Base-by-base conservation (phyloP, 495 filamentous ascomycete species). In the Xanthoparmelia taractica region DNA sequence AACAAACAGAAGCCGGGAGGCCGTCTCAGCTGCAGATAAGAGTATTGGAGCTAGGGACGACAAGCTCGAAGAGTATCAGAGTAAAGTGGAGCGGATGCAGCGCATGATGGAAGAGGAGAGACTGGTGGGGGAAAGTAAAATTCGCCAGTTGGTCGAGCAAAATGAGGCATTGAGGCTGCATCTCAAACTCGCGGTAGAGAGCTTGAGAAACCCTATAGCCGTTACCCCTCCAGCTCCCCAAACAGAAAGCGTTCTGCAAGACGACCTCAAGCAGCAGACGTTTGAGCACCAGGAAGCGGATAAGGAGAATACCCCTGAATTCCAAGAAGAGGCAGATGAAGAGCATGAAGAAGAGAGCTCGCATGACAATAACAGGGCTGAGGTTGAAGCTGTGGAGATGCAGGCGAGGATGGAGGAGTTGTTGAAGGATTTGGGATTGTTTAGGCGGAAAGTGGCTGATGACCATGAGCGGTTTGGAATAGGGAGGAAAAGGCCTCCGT, bases 61-160 rank as follows among this genome's bases (percentile, higher is more conserved):
- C 74, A 85, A 85, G 64, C 75, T 97, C 33, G 92, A 96, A 67
- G 90, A 96, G 70, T 99, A 97, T 70, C 95, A 97, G 75, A 87
- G 84, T 61, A 79, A 82, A 61, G 92, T 97, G 10, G 79, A 85
- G 37, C 82, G 85, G 54, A 88, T 99, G 85, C 92, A 96, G 73
- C 84, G 91, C 47, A 79, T 92, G 67, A 96, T 96, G 92, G 93
- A 97, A 72, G 94, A 99, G 76, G 85, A 82, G 38, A 84, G 85
- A 47, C 84, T 94, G 73, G 86, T 97, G 7, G 84, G 87, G 58
- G 95, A 99, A 68, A 87, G 85, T 77, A 96, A 96, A 79, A 96
- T 99, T 64, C 81, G 88, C 37, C 87, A 85, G 48, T 73, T 99
- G 47, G 84, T 90, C 72, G 88, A 85, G 4, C 89, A 97, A 77